Conservation (phyloP, 208 protist species). For the Crithidia sp. region DNA sequence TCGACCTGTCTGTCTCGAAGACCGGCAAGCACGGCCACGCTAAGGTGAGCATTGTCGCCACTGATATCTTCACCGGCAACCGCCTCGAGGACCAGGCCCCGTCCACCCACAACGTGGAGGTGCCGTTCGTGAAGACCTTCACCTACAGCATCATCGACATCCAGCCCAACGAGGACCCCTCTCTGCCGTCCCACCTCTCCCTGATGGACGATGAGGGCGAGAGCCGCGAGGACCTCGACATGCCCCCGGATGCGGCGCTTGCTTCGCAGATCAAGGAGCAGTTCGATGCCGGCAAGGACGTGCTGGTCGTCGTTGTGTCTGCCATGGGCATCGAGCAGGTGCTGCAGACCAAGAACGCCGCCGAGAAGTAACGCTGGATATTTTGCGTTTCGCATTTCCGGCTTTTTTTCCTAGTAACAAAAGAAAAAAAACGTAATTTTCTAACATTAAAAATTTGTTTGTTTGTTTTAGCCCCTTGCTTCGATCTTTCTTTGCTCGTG, state of each 20-base stretch:
- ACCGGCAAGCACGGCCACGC: constrained; percentile 99
- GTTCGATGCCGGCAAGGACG: constrained; percentile 94
- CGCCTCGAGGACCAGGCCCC: constrained; percentile 98
- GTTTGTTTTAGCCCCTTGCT: not conserved
- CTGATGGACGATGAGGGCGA: constrained; percentile 94
- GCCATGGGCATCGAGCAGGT: constrained; percentile 97
- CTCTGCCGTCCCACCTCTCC: constrained; percentile 73
- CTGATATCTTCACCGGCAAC: constrained; percentile 99
- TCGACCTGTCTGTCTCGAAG: constrained; percentile 98
- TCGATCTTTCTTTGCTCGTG: not conserved
- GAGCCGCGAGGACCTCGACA: constrained; percentile 95
- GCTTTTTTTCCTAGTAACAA: not conserved
- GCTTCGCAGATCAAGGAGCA: constrained; percentile 89
- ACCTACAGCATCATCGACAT: constrained; percentile 96
- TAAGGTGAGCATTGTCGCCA: constrained; percentile 97
- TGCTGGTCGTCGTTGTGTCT: constrained; percentile 93
- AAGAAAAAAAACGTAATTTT: not conserved
- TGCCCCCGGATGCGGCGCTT: constrained; percentile 92
- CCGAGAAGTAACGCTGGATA: constrained; percentile 50
- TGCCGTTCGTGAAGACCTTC: constrained; percentile 94
- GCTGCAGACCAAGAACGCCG: constrained; percentile 93
- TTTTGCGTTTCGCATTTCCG: constrained; percentile 14
- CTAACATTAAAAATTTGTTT: not conserved
- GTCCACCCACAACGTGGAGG: constrained; percentile 97
- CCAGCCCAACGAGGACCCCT: constrained; percentile 87